Conservation (phyloP, 768 basidiomycete species). For the Tulasnella calospora region DNA sequence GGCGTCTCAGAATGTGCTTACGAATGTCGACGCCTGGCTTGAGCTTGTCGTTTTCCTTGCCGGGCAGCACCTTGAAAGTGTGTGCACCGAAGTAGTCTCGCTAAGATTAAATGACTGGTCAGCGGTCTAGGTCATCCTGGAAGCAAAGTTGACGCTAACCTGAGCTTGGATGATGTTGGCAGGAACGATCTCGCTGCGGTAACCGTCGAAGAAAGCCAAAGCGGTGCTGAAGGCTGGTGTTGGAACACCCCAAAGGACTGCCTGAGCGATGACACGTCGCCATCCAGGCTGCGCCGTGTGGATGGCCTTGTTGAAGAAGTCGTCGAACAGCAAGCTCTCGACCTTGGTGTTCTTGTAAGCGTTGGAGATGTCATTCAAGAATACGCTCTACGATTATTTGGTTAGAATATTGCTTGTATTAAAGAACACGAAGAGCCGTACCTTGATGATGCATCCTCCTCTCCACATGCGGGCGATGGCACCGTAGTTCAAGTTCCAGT, state of each 20-base stretch:
- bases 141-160: constrained; percentile 40
- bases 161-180: constrained; percentile 94
- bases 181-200: constrained; percentile 89
- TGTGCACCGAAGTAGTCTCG: constrained; percentile 99
- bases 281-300: constrained; percentile 96
- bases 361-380: constrained; percentile 85
- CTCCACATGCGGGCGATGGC: constrained; percentile 99
- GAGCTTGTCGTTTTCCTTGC: constrained; percentile 82
- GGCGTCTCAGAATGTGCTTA: constrained; percentile 43
- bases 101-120: constrained; percentile 31
- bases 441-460: constrained; percentile 99
- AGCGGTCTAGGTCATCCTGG: constrained; percentile 32
- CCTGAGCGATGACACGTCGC: constrained; percentile 95
- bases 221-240: constrained; percentile 98
- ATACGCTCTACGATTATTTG: constrained; percentile 57
- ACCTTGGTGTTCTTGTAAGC: constrained; percentile 85
- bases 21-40: constrained; percentile 81
- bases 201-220: constrained; percentile 97
- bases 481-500: constrained; percentile 94
- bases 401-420: background rate
- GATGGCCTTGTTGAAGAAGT: constrained; percentile 97
- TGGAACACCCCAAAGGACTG: constrained; percentile 95
- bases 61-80: constrained; percentile 91
- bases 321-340: constrained; percentile 90
- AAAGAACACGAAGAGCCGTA: constrained; percentile 31